These are phyloP conservation scores for Ephemerocybe angulata DNA, from an alignment of 768 basidiomycete genomes.

Conservation along the genomic window DNA sequence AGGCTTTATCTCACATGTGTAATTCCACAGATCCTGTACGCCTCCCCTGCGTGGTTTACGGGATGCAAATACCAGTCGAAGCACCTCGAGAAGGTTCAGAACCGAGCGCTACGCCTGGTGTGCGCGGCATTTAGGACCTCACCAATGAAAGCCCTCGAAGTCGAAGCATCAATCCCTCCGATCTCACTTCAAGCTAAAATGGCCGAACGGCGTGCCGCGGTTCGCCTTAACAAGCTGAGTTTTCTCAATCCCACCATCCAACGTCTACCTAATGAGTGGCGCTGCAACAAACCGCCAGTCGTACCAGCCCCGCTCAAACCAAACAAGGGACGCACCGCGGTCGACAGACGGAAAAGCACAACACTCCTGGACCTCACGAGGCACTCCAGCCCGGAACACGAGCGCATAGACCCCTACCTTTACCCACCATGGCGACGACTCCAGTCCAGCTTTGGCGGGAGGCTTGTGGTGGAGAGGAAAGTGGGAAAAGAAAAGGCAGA, in stretches of 20 bases:
- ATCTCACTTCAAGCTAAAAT: slow-evolving; percentile 16
- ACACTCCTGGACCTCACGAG: slow-evolving; percentile 12
- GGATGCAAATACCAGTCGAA: slow-evolving; percentile 20
- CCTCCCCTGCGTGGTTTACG: slow-evolving; percentile 30
- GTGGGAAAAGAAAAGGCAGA: slow-evolving; percentile 1
- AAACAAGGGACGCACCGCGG: slow-evolving; percentile 6
- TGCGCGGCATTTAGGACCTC: slow-evolving; percentile 32
- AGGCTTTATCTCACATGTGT: slow-evolving; percentile 28
- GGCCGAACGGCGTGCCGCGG: slow-evolving; percentile 8
- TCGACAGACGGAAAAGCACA: too few relatives aligned
- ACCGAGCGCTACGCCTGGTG: slow-evolving; percentile 24
- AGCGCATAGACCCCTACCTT: slow-evolving; percentile 19
- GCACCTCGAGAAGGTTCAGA: slow-evolving; percentile 25
- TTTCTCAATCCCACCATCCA: slow-evolving; percentile 18
- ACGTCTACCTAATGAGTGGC: slow-evolving; percentile 16
- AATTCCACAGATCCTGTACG: slow-evolving; percentile 31
- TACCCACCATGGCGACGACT: slow-evolving; percentile 18
- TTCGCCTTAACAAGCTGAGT: slow-evolving; percentile 23
- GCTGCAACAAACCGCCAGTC: slow-evolving; percentile 1
- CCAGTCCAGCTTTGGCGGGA: neutral
- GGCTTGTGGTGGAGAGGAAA: slow-evolving; percentile 6
- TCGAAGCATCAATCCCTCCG: slow-evolving; percentile 32
- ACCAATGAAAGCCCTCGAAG: slow-evolving; percentile 25
- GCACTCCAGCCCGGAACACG: slow-evolving; percentile 11
- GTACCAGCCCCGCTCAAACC: slow-evolving; percentile 19